Percentiles rank a stretch among this genome's conserved stretches.
Evolutionary conservation across 768 basidiomycete genomes (phyloP).

Genomic region (Polyporus arcularius): DNA sequence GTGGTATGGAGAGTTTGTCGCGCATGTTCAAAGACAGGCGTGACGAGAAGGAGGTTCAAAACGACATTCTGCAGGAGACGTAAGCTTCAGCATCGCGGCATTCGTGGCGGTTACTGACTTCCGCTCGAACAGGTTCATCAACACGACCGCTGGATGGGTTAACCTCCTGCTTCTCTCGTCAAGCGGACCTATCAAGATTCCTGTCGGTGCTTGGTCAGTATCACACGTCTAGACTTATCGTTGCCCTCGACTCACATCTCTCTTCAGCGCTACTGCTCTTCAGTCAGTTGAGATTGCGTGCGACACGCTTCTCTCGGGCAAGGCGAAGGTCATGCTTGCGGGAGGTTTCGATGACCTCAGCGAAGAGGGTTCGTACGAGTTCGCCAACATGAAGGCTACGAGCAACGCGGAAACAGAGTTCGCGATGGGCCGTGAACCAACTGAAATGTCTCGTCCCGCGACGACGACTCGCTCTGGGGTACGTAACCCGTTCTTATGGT

Average conservation of each 20-base stretch:
- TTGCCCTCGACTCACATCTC: background rate
- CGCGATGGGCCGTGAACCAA: slow-evolving; percentile 98
- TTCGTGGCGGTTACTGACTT: background rate
- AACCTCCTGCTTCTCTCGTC: slow-evolving; percentile 94
- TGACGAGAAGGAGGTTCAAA: slow-evolving; percentile 97
- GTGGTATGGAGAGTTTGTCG: slow-evolving; percentile 85
- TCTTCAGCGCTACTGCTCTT: slow-evolving; percentile 86
- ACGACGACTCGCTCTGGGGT: slow-evolving; percentile 95
- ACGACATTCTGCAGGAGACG: slow-evolving; percentile 98
- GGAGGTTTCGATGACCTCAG: slow-evolving; percentile 98
- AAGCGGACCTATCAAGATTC: slow-evolving; percentile 97
- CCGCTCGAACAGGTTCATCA: slow-evolving; percentile 77
- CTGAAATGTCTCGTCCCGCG: slow-evolving; percentile 97
- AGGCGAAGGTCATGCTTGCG: slow-evolving; percentile 99
- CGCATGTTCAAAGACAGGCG: slow-evolving; percentile 99
- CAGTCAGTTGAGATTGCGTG: slow-evolving; percentile 99
- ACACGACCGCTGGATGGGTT: slow-evolving; percentile 98
- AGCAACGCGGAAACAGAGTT: slow-evolving; percentile 97
- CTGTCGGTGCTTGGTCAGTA: slow-evolving; percentile 93
- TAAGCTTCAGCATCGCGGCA: slow-evolving; percentile 37
- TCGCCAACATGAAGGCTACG: slow-evolving; percentile 99
- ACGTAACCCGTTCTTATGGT: slow-evolving; percentile 30
- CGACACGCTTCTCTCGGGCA: slow-evolving; percentile 90
- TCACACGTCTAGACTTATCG: background rate
- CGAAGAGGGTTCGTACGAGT: slow-evolving; percentile 98